phyloP scores from a whole-genome alignment of 1,284 basidiomycete species.

The Garcileccinum viscosum region DNA sequence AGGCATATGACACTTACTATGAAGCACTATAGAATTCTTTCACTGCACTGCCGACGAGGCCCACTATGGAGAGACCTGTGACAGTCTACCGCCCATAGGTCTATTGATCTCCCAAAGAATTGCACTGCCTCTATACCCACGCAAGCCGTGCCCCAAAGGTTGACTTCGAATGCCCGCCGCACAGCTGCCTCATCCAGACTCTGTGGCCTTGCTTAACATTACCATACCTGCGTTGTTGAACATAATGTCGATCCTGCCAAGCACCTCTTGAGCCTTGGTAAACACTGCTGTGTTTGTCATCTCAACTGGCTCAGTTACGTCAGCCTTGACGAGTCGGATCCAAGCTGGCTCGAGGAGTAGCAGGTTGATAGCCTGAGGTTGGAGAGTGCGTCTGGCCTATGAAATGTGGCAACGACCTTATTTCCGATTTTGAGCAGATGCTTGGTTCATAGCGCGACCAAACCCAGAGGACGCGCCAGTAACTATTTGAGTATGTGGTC shows the following conservation, averaged over 20 bases:
- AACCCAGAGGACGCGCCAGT: conserved; percentile 39
- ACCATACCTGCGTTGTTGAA: conserved; percentile 41
- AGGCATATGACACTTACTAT: conserved; percentile 32
- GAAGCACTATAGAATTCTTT: conserved; percentile 30
- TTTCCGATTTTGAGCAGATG: conserved; percentile 39
- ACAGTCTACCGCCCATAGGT: conserved; percentile 34
- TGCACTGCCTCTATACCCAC: conserved; percentile 38
- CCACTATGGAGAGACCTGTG: conserved; percentile 35
- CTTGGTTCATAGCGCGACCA: conserved; percentile 29
- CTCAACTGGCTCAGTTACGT: conserved; percentile 41
- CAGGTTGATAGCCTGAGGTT: too few species aligned
- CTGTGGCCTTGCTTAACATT: conserved; percentile 28
- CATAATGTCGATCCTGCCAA: conserved; percentile 51
- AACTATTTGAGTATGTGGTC: conserved; percentile 19
- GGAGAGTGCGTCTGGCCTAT: conserved; percentile 35
- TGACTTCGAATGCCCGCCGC: conserved; percentile 40
- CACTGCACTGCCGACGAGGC: conserved; percentile 16
- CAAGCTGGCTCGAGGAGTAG: too few species aligned
- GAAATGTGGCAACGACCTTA: conserved; percentile 43
- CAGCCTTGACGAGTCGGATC: conserved; percentile 44
- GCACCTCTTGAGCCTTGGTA: conserved; percentile 34
- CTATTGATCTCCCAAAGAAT: conserved; percentile 43
- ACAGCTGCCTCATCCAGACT: conserved; percentile 33
- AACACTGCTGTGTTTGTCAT: conserved; percentile 45
- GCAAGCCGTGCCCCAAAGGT: conserved; percentile 40